Evolutionary conservation across 352 stramenopile species (phyloP), one percentile per base, ranked within the genome.

Genomic region (Pythium apleroticum): DNA sequence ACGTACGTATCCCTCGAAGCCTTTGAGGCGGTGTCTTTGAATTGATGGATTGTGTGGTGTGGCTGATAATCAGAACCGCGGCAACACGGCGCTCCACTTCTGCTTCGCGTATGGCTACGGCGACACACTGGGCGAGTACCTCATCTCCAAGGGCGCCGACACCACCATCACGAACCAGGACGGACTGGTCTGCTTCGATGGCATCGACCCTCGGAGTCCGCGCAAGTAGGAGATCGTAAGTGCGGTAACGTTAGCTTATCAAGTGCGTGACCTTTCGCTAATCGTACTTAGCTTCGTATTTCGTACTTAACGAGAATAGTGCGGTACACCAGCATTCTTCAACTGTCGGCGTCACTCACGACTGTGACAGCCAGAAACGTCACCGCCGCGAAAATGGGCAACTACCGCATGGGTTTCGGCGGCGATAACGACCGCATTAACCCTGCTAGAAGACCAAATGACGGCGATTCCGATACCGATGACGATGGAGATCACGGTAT

Each of bases 71-170:
- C 45, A 90, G 81, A 73, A 82, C 41, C 81, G 84, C 63, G 87
- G 90, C 24, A 97, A 97, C 66, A 97, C 90, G 8, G 82, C 89
- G 19, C 75, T 97, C 43, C 91, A 97, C 50, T 97, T 96, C 60
- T 97, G 89, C 72, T 97, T 95, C 62, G 80, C 81, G 20, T 97
- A 96, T 63, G 87, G 86, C 25, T 97, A 97, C 58, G 87, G 83
- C 27, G 84, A 95, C 43, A 91, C 83, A n/a, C 69, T 97, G 9
- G 86, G 85, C 28, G 84, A 77, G 48, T 97, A 97, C 60, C 73
- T 97, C 52, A 84, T 97, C 48, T 90, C 80, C 28, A 97, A 97
- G 68, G 89, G 89, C 41, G 89, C 88, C 14, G 84, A 93, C 60
- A 81, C 84, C 27, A 68, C 66, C 22, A 60, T 96, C 56, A 63